Evolutionary conservation across 2,329 filamentous ascomycete genomes (phyloP).

Genomic region (Scedosporium aurantiacum): DNA sequence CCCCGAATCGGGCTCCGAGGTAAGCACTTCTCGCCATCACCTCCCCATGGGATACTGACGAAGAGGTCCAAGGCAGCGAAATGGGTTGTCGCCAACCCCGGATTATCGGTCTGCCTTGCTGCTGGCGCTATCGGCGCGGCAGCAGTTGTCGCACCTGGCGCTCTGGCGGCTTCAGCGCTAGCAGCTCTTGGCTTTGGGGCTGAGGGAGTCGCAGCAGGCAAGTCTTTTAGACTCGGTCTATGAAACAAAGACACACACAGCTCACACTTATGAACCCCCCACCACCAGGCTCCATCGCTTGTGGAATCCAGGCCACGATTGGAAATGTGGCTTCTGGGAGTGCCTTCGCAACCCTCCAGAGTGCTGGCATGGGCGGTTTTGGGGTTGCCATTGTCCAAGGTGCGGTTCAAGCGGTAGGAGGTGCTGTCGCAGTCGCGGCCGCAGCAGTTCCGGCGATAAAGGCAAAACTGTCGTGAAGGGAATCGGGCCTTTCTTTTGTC

Average conservation of each 20-base stretch:
- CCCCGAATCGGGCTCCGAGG: no score
- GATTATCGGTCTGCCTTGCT: not conserved
- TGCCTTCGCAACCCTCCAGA: slow-evolving; percentile 20
- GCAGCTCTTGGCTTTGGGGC: not conserved
- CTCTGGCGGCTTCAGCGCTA: no score
- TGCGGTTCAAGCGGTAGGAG: slow-evolving; percentile 11
- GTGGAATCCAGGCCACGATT: slow-evolving; percentile 15
- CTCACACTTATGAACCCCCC: no score
- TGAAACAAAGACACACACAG: no score
- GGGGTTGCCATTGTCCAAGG: slow-evolving; percentile 14
- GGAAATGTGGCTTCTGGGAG: slow-evolving; percentile 16
- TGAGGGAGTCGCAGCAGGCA: no score
- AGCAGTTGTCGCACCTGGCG: not conserved
- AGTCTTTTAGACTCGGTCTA: no score
- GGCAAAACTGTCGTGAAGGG: no score
- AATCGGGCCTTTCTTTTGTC: no score
- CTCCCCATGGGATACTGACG: no score
- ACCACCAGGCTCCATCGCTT: slow-evolving; percentile 15
- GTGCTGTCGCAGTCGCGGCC: not conserved
- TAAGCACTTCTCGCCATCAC: no score
- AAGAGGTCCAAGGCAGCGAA: not conserved
- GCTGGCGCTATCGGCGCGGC: not conserved
- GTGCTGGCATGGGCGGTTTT: slow-evolving; percentile 19
- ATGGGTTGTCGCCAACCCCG: not conserved
- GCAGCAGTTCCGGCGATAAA: not conserved